A percentile compares a stretch with the other conserved stretches of the same genome.
phyloP scores from a whole-genome alignment of 2,329 filamentous ascomycete species.

The Fusarium nygamai region DNA sequence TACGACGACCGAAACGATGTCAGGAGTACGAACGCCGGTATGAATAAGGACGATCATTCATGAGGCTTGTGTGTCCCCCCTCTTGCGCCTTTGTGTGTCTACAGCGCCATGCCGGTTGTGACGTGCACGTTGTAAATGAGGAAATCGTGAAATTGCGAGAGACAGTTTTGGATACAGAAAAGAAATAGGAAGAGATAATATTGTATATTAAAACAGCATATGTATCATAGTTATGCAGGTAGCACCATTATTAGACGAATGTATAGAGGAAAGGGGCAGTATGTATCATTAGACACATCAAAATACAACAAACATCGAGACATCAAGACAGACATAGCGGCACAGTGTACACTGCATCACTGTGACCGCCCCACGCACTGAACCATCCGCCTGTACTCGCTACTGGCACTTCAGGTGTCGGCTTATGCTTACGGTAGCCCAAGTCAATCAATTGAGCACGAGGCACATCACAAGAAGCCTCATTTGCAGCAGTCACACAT shows the following conservation, averaged over 20 bases:
- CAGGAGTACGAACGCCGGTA: neutral
- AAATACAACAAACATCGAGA: neutral
- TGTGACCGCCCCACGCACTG: no score
- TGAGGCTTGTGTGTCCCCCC: neutral
- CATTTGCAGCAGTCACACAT: neutral
- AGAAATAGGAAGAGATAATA: neutral
- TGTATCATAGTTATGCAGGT: slow-evolving; percentile 30
- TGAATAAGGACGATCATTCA: neutral
- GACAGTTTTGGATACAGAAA: neutral
- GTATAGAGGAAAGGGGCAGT: neutral
- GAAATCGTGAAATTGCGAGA: neutral
- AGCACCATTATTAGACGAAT: slow-evolving; percentile 10
- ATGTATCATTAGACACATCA: neutral
- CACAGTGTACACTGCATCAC: neutral
- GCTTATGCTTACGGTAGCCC: no score
- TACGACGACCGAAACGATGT: neutral
- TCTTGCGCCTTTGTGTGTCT: neutral
- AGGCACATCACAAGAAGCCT: neutral
- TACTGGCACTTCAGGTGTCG: neutral
- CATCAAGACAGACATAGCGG: no score
- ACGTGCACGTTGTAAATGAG: neutral
- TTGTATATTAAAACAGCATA: slow-evolving; percentile 7
- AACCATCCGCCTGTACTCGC: neutral
- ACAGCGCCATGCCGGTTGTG: neutral
- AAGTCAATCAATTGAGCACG: no score